Percentiles rank a stretch among this genome's conserved stretches.
These are phyloP conservation scores for Trichopus zeylanicus DNA, from an alignment of 116 monocot species.

Conservation along the genomic window DNA sequence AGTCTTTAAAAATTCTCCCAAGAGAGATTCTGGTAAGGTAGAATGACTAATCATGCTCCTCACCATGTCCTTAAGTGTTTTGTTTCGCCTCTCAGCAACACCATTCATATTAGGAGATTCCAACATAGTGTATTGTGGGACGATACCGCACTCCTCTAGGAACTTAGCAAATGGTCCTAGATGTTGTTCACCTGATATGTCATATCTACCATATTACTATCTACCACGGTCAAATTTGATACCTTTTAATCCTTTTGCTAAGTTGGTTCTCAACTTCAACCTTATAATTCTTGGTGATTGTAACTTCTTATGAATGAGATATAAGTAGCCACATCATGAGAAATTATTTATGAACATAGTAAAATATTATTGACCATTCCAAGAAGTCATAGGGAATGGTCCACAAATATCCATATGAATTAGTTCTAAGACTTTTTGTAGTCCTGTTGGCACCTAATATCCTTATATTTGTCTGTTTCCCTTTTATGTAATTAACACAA, in stretches of 20 bases:
- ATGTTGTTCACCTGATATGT: neutral
- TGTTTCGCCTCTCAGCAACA: slow-evolving; percentile 3
- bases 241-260: neutral
- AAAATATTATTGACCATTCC: neutral
- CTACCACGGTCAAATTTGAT: slow-evolving; percentile 1
- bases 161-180: slow-evolving; percentile 6
- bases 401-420: too few relatives aligned
- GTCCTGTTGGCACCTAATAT: too few relatives aligned
- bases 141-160: neutral
- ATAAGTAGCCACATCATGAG: too few relatives aligned
- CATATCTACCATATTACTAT: slow-evolving; percentile 6
- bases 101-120: neutral
- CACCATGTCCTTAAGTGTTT: slow-evolving; percentile 2
- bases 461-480: too few relatives aligned
- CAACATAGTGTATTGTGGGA: neutral
- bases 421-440: too few relatives aligned
- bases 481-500: too few relatives aligned
- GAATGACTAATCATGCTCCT: too few relatives aligned
- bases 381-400: too few relatives aligned
- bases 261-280: neutral
- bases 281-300: neutral
- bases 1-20: slow-evolving; percentile 1
- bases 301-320: neutral
- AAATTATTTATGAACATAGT: too few relatives aligned
- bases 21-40: neutral